phyloP scores from a whole-genome alignment of 1,284 basidiomycete species.

The Kwoniella shivajii region DNA sequence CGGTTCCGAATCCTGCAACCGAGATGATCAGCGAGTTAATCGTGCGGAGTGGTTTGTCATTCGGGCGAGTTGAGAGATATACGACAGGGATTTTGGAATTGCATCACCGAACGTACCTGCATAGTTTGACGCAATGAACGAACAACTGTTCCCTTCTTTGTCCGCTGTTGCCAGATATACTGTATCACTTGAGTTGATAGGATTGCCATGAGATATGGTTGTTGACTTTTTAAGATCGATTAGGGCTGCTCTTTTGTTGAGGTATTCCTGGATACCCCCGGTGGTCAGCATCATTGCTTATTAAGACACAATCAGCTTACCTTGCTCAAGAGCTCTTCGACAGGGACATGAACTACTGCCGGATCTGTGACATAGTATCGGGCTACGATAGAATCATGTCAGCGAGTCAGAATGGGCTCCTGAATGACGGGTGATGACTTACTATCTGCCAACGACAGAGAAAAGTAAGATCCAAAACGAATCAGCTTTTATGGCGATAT shows the following conservation, averaged over 20 bases:
- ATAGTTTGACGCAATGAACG: conserved; percentile 87
- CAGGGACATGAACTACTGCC: conserved; percentile 69
- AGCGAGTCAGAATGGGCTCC: no score
- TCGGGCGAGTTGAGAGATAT: no score
- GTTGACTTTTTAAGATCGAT: conserved; percentile 72
- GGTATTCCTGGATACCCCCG: conserved; percentile 65
- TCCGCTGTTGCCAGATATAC: conserved; percentile 90
- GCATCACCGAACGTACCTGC: conserved; percentile 59
- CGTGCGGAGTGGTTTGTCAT: not conserved
- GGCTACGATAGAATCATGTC: no score
- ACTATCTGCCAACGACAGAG: conserved; percentile 60
- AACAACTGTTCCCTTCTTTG: conserved; percentile 89
- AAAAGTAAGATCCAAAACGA: not conserved
- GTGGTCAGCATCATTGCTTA: not conserved
- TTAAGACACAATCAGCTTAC: conserved; percentile 51
- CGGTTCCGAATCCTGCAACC: conserved; percentile 58
- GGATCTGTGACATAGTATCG: conserved; percentile 89
- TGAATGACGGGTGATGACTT: no score
- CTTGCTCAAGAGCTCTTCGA: conserved; percentile 76
- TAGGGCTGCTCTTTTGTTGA: conserved; percentile 73
- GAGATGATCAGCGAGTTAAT: conserved; percentile 12
- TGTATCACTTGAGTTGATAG: conserved; percentile 73
- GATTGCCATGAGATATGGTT: conserved; percentile 63
- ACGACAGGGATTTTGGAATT: not conserved
- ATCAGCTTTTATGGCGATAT: not conserved